These are phyloP conservation scores for Hemileccinum rubropunctum DNA, from an alignment of 768 basidiomycete species.

Conservation along the genomic window DNA sequence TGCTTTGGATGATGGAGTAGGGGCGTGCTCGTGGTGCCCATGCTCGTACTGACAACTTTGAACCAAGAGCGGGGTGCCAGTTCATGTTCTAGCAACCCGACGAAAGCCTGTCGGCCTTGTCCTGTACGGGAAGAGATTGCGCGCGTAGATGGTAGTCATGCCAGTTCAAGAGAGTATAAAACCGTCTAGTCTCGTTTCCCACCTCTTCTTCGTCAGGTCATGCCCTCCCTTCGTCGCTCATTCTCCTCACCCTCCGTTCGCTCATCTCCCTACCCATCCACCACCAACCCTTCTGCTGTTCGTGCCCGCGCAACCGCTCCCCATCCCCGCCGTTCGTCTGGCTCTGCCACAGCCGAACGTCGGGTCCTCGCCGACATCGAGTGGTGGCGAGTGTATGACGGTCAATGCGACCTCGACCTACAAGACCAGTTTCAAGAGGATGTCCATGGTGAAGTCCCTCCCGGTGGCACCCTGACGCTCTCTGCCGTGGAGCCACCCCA, in stretches of 20 bases:
- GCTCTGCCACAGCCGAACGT: conserved; percentile 60
- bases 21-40: no score
- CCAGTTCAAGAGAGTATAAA: conserved; percentile 51
- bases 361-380: conserved; percentile 84
- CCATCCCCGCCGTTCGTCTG: conserved; percentile 57
- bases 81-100: no score
- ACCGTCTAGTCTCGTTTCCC: conserved; percentile 34
- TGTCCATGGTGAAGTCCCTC: conserved; percentile 10
- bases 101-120: no score
- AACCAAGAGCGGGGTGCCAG: no score
- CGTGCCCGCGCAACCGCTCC: conserved; percentile 38
- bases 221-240: conserved; percentile 82
- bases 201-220: conserved; percentile 30
- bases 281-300: conserved; percentile 31
- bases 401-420: conserved; percentile 46
- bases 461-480: conserved; percentile 31
- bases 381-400: conserved; percentile 81
- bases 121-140: no score
- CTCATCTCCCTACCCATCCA: conserved; percentile 60
- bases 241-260: conserved; percentile 68
- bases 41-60: no score
- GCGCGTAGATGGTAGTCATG: no score
- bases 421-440: conserved; percentile 32
- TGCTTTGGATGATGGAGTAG: no score
- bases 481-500: conserved; percentile 38